Evolutionary conservation across 176 grass and related monocot genomes (phyloP).

Genomic region (Musa acuminata): DNA sequence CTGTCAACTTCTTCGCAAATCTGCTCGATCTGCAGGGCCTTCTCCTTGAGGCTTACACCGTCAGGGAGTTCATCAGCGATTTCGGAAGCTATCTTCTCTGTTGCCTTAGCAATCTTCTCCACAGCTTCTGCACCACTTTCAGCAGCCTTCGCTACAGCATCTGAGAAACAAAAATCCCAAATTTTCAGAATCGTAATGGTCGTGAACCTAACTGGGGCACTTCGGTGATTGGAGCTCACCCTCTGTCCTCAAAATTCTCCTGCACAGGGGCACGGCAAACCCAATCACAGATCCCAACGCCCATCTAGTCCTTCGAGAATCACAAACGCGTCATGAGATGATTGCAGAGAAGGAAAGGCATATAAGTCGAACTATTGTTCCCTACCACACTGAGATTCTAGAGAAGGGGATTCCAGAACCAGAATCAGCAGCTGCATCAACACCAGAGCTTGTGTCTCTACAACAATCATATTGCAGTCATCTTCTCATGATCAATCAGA

Average conservation of each 20-base stretch:
- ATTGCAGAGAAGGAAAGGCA: neutral
- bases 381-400: neutral
- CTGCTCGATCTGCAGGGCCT: constrained; percentile 34
- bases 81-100: constrained; percentile 46
- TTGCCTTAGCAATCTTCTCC: constrained; percentile 49
- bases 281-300: constrained; percentile 32
- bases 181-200: neutral
- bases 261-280: constrained; percentile 38
- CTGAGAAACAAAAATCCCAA: constrained; percentile 22
- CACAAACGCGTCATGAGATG: neutral
- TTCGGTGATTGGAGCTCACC: constrained; percentile 4
- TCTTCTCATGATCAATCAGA: neutral
- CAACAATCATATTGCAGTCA: neutral
- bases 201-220: neutral
- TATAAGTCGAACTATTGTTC: too few relatives aligned
- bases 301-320: constrained; percentile 30
- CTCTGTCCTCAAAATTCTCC: constrained; percentile 33
- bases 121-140: constrained; percentile 34
- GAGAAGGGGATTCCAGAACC: neutral
- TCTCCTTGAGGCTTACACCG: constrained; percentile 33
- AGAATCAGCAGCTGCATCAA: neutral
- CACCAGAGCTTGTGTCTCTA: neutral
- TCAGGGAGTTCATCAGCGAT: constrained; percentile 40
- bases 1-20: constrained; percentile 53
- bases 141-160: constrained; percentile 27